Evolutionary conservation across 768 basidiomycete genomes (phyloP).

Genomic region (Zangia roseola): DNA sequence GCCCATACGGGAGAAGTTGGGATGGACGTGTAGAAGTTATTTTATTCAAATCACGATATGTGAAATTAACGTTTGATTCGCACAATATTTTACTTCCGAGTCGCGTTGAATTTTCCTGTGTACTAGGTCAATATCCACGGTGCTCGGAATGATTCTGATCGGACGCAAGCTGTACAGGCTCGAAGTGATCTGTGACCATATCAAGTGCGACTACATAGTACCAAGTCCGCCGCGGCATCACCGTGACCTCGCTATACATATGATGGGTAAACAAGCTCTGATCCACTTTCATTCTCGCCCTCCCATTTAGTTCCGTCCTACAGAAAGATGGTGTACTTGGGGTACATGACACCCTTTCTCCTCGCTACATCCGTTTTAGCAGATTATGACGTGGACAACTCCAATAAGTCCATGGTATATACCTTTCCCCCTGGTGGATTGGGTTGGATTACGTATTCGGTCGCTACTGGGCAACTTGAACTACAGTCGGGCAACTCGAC

Average conservation of each 20-base stretch:
- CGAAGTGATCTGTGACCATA: no score
- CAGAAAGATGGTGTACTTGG: conserved; percentile 4
- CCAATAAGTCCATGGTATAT: conserved; percentile 19
- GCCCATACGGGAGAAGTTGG: neutral
- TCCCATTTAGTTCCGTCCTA: neutral
- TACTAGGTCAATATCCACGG: neutral
- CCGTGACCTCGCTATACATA: no score
- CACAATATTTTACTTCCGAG: no score
- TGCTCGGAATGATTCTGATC: no score
- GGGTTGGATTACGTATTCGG: conserved; percentile 12
- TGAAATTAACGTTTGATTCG: neutral
- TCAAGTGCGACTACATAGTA: no score
- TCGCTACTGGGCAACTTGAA: neutral
- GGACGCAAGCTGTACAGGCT: no score
- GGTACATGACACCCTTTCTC: conserved; percentile 6
- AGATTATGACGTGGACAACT: conserved; percentile 24
- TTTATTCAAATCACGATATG: neutral
- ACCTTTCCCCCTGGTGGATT: conserved; percentile 15
- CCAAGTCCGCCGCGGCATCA: no score
- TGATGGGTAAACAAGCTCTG: neutral
- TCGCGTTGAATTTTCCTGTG: neutral
- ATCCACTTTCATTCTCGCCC: neutral
- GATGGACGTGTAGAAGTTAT: neutral
- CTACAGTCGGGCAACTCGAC: conserved; percentile 16
- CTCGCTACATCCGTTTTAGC: conserved; percentile 14